Evolutionary conservation across 805 yeast genomes (phyloP).

Genomic region (Blastobotrys attinorum): DNA sequence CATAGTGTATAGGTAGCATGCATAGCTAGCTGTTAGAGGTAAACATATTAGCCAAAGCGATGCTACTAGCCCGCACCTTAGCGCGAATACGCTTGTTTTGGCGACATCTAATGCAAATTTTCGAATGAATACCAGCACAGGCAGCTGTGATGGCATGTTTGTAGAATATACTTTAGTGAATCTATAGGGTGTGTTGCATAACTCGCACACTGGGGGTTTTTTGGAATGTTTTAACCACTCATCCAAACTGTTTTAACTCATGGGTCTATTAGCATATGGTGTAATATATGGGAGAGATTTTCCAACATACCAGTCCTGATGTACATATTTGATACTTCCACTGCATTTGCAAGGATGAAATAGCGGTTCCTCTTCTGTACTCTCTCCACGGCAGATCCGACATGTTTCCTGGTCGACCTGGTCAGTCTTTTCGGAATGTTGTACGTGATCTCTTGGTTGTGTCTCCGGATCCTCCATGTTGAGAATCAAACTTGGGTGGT

Average conservation of each 20-base stretch:
- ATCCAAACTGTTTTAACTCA: conserved; percentile 33
- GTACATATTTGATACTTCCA: conserved; percentile 89
- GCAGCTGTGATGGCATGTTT: conserved; percentile 57
- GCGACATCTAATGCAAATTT: conserved; percentile 28
- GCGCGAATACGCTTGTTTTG: conserved; percentile 13
- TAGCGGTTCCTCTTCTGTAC: conserved; percentile 67
- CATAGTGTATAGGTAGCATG: conserved; percentile 16
- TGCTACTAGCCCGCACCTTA: conserved; percentile 15
- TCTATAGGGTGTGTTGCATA: conserved; percentile 69
- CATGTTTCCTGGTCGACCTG: conserved; percentile 46
- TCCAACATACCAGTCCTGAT: conserved; percentile 62
- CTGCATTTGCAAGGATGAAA: conserved; percentile 89
- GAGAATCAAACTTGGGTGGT: no score
- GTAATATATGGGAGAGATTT: neutral
- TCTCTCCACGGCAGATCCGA: conserved; percentile 92
- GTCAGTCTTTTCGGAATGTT: no score
- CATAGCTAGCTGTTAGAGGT: conserved; percentile 20
- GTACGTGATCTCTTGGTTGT: no score
- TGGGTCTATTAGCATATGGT: neutral
- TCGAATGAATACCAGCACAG: conserved; percentile 40
- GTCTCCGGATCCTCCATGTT: no score
- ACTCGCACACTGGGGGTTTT: conserved; percentile 68
- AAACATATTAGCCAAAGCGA: conserved; percentile 23
- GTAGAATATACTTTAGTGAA: conserved; percentile 60
- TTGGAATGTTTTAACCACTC: conserved; percentile 78